phyloP scores from a whole-genome alignment of 371 early-diverging fungal genomes.

The Blakeslea trispora region DNA sequence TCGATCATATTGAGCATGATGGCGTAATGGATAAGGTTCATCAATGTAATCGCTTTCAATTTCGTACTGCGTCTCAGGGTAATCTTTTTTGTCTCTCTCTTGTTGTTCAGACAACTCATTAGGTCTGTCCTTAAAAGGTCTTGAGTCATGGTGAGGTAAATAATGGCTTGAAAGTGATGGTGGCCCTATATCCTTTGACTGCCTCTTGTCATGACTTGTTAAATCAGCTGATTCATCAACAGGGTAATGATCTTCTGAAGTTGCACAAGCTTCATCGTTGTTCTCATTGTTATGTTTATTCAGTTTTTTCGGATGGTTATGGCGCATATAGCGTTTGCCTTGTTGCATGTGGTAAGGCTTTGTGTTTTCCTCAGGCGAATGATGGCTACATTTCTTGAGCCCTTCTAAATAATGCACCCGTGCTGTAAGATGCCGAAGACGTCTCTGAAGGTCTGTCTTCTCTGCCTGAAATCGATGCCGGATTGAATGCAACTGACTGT shows the following conservation, averaged over 20 bases:
- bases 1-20: too few species aligned
- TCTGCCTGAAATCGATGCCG: constrained; percentile 16
- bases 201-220: neutral
- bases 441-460: constrained; percentile 16
- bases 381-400: constrained; percentile 4
- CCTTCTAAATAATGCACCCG: constrained; percentile 23
- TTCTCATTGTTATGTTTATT: neutral
- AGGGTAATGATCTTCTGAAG: neutral
- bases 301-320: neutral
- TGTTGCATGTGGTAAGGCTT: neutral
- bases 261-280: neutral
- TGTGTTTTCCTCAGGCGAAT: neutral
- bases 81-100: too few species aligned
- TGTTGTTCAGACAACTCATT: too few species aligned
- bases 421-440: constrained; percentile 15
- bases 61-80: too few species aligned
- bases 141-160: neutral
- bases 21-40: too few species aligned
- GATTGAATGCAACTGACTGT: constrained; percentile 6
- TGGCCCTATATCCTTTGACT: neutral
- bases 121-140: too few species aligned
- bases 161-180: neutral
- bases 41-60: too few species aligned
- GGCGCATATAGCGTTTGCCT: neutral
- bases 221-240: neutral